Evolutionary conservation across 2,329 filamentous ascomycete species (phyloP).

Genomic region (Aspergillus tamarii): DNA sequence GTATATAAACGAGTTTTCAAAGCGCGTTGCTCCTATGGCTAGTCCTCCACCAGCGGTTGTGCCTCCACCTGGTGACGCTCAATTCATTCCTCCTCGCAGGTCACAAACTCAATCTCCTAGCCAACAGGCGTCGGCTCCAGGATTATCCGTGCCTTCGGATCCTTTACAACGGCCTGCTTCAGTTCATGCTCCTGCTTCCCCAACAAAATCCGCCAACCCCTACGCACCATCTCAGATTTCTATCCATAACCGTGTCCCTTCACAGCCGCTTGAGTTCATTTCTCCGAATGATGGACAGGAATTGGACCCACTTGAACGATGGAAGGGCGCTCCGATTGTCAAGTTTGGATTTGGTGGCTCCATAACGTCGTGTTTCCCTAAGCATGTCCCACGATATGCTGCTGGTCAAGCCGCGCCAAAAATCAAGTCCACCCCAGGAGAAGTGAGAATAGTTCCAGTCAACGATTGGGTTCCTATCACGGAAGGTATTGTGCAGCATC

Average conservation of each 20-base stretch:
- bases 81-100: conserved; percentile 48
- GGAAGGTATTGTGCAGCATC: conserved; percentile 78
- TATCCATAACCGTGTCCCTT: conserved; percentile 46
- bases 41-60: conserved; percentile 20
- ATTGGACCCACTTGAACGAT: conserved; percentile 79
- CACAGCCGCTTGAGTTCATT: conserved; percentile 59
- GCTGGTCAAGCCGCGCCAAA: conserved; percentile 72
- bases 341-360: conserved; percentile 85
- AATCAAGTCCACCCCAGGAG: conserved; percentile 80
- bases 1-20: conserved; percentile 37
- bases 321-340: conserved; percentile 87
- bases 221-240: conserved; percentile 39
- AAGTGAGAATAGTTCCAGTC: conserved; percentile 75
- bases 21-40: conserved; percentile 30
- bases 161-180: conserved; percentile 58
- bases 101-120: conserved; percentile 64
- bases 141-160: conserved; percentile 48
- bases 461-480: conserved; percentile 73
- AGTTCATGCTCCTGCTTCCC: conserved; percentile 51
- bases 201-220: conserved; percentile 39
- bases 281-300: conserved; percentile 58
- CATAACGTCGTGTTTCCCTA: conserved; percentile 83
- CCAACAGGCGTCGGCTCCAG: conserved; percentile 54
- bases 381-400: conserved; percentile 82
- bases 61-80: conserved; percentile 28